Percentiles rank a stretch among this genome's conserved stretches.
Evolutionary conservation across 139 green algal species (phyloP).

Genomic region (Raphidocelis subcapitata): DNA sequence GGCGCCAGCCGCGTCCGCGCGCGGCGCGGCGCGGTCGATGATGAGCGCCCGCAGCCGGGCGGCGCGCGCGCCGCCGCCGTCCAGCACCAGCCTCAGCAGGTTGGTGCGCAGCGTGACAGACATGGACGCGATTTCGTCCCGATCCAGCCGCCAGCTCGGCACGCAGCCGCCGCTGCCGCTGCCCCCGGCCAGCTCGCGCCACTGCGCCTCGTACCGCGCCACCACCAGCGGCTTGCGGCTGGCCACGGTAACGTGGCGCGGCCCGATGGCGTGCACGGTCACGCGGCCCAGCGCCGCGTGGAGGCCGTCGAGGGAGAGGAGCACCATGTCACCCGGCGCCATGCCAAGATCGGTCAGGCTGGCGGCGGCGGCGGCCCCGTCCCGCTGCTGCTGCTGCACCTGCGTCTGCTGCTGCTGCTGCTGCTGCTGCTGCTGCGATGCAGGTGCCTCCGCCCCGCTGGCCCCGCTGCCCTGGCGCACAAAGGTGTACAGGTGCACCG

Average conservation of each 20-base stretch:
- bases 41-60: constrained; percentile 55
- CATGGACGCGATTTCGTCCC: constrained; percentile 58
- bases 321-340: constrained; percentile 51
- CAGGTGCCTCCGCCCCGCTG: too few species aligned
- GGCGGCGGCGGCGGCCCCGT: constrained; percentile 2
- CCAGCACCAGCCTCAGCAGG: constrained; percentile 43
- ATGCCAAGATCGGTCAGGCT: constrained; percentile 28
- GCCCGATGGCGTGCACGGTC: constrained; percentile 12
- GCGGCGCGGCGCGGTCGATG: constrained; percentile 52
- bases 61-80: not conserved
- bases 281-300: constrained; percentile 35
- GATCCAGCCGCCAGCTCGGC: constrained; percentile 69
- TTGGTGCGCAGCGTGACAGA: constrained; percentile 58
- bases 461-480: too few species aligned
- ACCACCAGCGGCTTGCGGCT: constrained; percentile 14
- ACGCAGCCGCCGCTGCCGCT: not conserved
- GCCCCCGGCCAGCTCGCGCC: not conserved
- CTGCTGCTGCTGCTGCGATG: not conserved
- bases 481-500: constrained; percentile 37
- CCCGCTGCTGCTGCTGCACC: not conserved
- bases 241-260: constrained; percentile 3
- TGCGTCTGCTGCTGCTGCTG: not conserved
- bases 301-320: constrained; percentile 71
- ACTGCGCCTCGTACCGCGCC: constrained; percentile 14
- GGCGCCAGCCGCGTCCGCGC: not conserved